Percentiles rank a stretch among this genome's conserved stretches.
Conservation (phyloP, 805 yeast species). For the Yarrowia deformans region DNA sequence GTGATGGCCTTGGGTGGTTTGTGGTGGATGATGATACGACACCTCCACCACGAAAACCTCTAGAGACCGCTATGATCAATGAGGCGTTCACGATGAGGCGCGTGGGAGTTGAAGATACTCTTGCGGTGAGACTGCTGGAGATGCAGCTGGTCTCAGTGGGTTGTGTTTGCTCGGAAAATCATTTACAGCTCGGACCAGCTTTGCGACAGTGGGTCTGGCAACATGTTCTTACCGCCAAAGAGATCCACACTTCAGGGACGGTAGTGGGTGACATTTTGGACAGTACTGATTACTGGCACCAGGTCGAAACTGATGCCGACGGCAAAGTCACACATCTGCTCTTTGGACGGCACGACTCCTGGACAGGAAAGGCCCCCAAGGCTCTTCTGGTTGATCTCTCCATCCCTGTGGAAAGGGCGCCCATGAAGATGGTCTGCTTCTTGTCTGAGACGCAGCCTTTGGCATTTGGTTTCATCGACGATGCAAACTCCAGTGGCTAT, state of each 20-base stretch:
- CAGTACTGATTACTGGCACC: background rate
- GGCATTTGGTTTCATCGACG: background rate
- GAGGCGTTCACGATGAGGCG: background rate
- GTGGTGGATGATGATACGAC: background rate
- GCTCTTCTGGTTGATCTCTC: background rate
- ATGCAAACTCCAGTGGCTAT: background rate
- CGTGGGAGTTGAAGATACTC: background rate
- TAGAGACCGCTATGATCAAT: background rate
- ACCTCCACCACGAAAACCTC: background rate
- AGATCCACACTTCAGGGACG: background rate
- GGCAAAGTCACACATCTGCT: background rate
- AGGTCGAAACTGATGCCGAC: background rate
- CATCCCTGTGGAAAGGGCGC: background rate
- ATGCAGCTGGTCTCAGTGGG: background rate
- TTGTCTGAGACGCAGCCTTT: background rate
- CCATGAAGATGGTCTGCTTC: background rate
- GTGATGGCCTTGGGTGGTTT: background rate
- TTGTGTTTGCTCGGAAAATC: background rate
- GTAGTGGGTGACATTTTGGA: background rate
- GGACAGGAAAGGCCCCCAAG: background rate
- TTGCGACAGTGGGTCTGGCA: background rate
- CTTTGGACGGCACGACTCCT: background rate
- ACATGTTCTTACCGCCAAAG: background rate
- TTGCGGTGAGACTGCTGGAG: background rate
- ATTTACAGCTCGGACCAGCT: background rate